phyloP scores from a whole-genome alignment of 2,329 filamentous ascomycete species.

The Hawksworthiomyces lignivorus region DNA sequence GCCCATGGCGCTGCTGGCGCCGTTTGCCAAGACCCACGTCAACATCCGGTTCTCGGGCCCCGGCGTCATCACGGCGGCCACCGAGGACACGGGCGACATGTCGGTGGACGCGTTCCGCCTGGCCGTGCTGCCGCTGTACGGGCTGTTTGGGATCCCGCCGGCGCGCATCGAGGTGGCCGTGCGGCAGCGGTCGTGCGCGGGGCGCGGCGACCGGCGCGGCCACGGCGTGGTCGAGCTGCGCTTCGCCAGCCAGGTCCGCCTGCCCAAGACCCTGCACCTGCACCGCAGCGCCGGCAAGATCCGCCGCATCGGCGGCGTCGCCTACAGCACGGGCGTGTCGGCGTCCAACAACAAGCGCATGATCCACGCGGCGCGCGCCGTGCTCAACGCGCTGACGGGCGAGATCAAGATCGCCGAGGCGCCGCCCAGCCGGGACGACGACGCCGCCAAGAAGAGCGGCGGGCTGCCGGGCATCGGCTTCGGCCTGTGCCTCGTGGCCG shows the following conservation, averaged over 20 bases:
- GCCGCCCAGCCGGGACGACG: conserved; percentile 43
- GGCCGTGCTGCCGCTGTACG: conserved; percentile 82
- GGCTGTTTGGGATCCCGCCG: conserved; percentile 74
- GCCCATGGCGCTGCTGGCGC: conserved; percentile 80
- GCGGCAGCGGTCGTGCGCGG: conserved; percentile 70
- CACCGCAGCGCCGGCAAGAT: conserved; percentile 74
- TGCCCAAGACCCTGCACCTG: conserved; percentile 90
- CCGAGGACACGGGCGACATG: conserved; percentile 74
- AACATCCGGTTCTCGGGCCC: conserved; percentile 86
- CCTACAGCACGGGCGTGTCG: conserved; percentile 86
- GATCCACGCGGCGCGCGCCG: conserved; percentile 82
- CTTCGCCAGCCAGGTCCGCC: conserved; percentile 85
- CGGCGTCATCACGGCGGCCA: conserved; percentile 85
- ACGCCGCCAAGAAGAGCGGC: conserved; percentile 53
- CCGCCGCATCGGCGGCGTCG: conserved; percentile 83
- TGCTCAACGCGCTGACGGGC: conserved; percentile 76
- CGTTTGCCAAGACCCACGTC: conserved; percentile 85
- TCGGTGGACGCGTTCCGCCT: conserved; percentile 91
- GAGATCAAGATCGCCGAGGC: conserved; percentile 79
- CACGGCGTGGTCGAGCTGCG: conserved; percentile 89
- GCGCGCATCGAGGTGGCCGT: conserved; percentile 81
- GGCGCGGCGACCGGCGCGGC: conserved; percentile 66
- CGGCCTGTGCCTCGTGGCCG: conserved; percentile 81
- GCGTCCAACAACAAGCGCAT: conserved; percentile 90
- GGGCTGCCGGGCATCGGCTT: conserved; percentile 91